Percentiles rank a stretch among this genome's conserved stretches.
These are phyloP conservation scores for Pterula multifida DNA, from an alignment of 1,284 basidiomycete species.

Conservation along the genomic window DNA sequence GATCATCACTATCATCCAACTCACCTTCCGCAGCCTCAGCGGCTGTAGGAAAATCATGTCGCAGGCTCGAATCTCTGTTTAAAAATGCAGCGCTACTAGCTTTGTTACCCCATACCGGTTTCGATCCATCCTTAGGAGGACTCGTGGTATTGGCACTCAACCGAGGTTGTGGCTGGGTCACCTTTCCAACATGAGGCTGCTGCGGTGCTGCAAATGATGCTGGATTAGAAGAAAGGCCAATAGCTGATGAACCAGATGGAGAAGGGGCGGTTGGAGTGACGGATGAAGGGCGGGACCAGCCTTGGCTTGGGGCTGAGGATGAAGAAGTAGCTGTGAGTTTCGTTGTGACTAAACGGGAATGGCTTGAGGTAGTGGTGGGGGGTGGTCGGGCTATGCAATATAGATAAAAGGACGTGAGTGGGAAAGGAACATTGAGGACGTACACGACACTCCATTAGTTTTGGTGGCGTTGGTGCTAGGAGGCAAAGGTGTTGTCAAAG, in stretches of 20 bases:
- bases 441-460: constrained; percentile 17
- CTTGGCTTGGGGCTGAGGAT: constrained; percentile 44
- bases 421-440: constrained; percentile 14
- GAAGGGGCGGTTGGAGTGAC: constrained; percentile 26
- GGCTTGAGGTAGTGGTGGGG: constrained; percentile 40
- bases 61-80: constrained; percentile 26
- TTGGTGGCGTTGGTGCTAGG: constrained; percentile 15
- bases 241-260: constrained; percentile 23
- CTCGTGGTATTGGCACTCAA: constrained; percentile 22
- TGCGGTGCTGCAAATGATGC: constrained; percentile 28
- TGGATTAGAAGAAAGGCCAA: constrained; percentile 16
- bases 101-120: constrained; percentile 56
- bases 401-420: constrained; percentile 16
- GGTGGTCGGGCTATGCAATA: constrained; percentile 51
- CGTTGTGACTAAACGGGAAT: constrained; percentile 73
- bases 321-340: constrained; percentile 64
- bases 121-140: constrained; percentile 33
- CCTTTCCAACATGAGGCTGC: constrained; percentile 44
- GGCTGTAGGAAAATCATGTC: constrained; percentile 80
- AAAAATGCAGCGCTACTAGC: constrained; percentile 19
- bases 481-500: constrained; percentile 17
- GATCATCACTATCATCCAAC: constrained; percentile 11
- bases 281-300: constrained; percentile 63
- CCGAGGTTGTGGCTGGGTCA: constrained; percentile 59
- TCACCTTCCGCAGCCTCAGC: constrained; percentile 79